A percentile compares a stretch with the other conserved stretches of the same genome.
These are phyloP conservation scores for Talaromyces piceae DNA, from an alignment of 2,329 filamentous ascomycete species.

Conservation along the genomic window DNA sequence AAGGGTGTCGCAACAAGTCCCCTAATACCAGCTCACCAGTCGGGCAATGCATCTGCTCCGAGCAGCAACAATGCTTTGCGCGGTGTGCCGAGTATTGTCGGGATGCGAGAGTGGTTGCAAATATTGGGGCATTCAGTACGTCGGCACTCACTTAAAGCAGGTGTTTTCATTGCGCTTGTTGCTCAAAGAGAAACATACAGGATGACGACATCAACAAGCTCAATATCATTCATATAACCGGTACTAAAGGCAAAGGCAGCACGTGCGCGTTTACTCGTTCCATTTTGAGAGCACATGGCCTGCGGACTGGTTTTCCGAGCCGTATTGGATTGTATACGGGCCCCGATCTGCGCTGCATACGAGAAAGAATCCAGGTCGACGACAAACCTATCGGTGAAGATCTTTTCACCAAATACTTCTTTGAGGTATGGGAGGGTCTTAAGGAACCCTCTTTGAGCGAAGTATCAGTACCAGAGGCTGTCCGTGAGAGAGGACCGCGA, in stretches of 20 bases:
- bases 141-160: not conserved
- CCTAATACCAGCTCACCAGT: not conserved
- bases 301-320: slow-evolving; percentile 19
- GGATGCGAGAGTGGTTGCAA: slow-evolving; percentile 27
- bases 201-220: slow-evolving; percentile 48
- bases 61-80: slow-evolving; percentile 11
- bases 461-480: not conserved
- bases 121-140: slow-evolving; percentile 24
- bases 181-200: slow-evolving; percentile 9
- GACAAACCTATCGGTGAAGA: slow-evolving; percentile 20
- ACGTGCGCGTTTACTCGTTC: slow-evolving; percentile 53
- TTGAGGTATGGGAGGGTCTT: slow-evolving; percentile 24
- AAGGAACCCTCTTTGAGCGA: not conserved
- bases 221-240: slow-evolving; percentile 63
- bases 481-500: slow-evolving; percentile 17
- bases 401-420: slow-evolving; percentile 16
- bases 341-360: slow-evolving; percentile 23
- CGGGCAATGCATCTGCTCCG: not conserved
- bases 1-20: slow-evolving; percentile 5
- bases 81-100: slow-evolving; percentile 22
- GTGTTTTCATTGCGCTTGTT: slow-evolving; percentile 1
- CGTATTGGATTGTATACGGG: slow-evolving; percentile 17
- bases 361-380: slow-evolving; percentile 34
- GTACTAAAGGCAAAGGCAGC: slow-evolving; percentile 71
- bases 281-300: slow-evolving; percentile 45